These are phyloP conservation scores for Pleurotus eryngii DNA, from an alignment of 768 basidiomycete genomes.

Conservation along the genomic window DNA sequence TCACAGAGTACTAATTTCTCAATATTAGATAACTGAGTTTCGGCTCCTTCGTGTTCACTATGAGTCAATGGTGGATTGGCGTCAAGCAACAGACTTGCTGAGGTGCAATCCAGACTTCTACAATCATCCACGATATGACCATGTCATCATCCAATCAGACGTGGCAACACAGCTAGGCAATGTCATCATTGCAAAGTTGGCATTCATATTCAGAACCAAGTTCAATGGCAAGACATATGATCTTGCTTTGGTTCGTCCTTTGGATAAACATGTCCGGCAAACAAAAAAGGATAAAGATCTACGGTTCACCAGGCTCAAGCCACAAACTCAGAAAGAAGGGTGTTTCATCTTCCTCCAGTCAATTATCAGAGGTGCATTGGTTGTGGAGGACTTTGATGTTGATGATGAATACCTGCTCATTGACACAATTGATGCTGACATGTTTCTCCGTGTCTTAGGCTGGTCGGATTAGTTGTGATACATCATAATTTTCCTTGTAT, in stretches of 20 bases:
- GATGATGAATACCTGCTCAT: constrained; percentile 21
- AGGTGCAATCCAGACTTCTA: no score
- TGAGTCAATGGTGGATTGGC: no score
- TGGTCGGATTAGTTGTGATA: no score
- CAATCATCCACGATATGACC: no score
- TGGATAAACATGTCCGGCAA: background rate
- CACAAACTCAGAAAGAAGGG: background rate
- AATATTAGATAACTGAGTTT: no score
- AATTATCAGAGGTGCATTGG: constrained; percentile 25
- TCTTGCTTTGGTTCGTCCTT: constrained; percentile 16
- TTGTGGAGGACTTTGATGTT: constrained; percentile 15
- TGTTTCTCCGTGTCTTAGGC: constrained; percentile 5
- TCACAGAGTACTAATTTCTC: no score
- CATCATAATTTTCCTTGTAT: no score
- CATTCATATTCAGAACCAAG: constrained; percentile 4
- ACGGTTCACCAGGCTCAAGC: constrained; percentile 14
- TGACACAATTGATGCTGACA: constrained; percentile 26
- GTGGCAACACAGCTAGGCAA: no score
- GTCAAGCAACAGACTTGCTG: no score
- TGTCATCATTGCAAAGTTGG: background rate
- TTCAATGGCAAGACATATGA: constrained; percentile 14
- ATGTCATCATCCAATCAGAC: no score
- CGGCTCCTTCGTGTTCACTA: no score
- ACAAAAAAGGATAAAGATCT: constrained; percentile 8
- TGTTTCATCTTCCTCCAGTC: constrained; percentile 23